Evolutionary conservation across 441 rosid species (phyloP).

Genomic region (Geranium incanum): DNA sequence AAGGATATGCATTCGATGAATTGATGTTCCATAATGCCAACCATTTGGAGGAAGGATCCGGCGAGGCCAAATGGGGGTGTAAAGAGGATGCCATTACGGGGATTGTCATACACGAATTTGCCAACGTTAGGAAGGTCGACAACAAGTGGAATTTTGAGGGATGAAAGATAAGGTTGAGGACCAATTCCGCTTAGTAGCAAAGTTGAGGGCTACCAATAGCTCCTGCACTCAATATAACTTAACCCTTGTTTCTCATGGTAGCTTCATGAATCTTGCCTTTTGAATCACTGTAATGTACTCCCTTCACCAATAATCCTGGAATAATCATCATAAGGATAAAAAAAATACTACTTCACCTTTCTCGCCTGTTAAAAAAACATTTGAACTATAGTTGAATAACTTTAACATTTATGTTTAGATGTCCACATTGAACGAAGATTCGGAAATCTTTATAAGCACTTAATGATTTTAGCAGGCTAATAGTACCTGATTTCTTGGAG

Average conservation of each 20-base stretch:
- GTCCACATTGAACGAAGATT: too few species aligned
- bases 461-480: too few species aligned
- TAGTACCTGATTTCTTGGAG: not conserved
- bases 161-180: not conserved
- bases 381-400: too few species aligned
- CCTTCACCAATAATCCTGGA: not conserved
- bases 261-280: not conserved
- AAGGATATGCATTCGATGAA: not conserved
- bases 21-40: not conserved
- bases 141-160: not conserved
- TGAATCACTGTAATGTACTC: not conserved
- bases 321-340: too few species aligned
- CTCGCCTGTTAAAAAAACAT: too few species aligned
- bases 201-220: not conserved
- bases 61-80: not conserved
- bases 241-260: not conserved
- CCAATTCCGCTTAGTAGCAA: constrained; percentile 4
- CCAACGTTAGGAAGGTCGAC: not conserved
- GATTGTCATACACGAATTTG: not conserved
- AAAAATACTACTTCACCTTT: too few species aligned
- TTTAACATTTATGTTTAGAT: too few species aligned
- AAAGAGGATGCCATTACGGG: not conserved
- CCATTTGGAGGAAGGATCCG: not conserved
- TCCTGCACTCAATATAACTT: not conserved
- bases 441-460: too few species aligned